Conservation (phyloP, 345 rosid species). For the Capsella bursapastoris region DNA sequence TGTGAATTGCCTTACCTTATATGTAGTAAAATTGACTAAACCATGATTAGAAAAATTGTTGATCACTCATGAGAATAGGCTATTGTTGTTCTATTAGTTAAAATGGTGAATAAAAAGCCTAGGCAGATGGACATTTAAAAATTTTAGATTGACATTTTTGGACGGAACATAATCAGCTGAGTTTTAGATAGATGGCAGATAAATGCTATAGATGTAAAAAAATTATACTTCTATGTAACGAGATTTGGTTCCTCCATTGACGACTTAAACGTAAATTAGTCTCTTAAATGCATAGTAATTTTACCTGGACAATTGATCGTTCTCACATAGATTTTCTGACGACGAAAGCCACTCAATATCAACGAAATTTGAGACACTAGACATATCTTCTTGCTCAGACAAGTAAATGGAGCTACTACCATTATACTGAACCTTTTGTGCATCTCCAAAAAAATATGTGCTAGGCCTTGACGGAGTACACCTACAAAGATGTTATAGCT, state of each 20-base stretch:
- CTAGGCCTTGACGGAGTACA: constrained; percentile 78
- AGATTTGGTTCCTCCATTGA: constrained; percentile 4
- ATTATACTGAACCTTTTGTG: constrained; percentile 54
- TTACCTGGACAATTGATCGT: constrained; percentile 85
- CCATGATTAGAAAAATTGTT: not conserved
- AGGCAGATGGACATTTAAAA: not conserved
- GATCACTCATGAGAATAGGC: not conserved
- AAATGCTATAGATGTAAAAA: constrained; percentile 2
- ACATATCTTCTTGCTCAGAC: constrained; percentile 68
- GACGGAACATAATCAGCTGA: constrained; percentile 14
- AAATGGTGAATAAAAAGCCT: not conserved
- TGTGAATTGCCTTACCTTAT: constrained; percentile 14
- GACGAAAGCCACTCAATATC: constrained; percentile 96
- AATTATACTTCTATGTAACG: not conserved
- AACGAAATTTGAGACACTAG: constrained; percentile 85
- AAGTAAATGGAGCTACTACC: constrained; percentile 60
- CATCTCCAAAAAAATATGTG: constrained; percentile 76
- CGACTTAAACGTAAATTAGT: constrained; percentile 13
- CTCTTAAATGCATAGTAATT: constrained; percentile 11
- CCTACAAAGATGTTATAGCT: constrained; percentile 47
- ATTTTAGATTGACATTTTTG: not conserved
- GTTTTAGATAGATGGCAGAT: not conserved
- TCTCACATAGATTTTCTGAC: constrained; percentile 87
- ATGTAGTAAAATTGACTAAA: not conserved
- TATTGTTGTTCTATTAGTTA: constrained; percentile 11